Conservation (phyloP, 2,329 filamentous ascomycete species). For the Penicillium sp. region DNA sequence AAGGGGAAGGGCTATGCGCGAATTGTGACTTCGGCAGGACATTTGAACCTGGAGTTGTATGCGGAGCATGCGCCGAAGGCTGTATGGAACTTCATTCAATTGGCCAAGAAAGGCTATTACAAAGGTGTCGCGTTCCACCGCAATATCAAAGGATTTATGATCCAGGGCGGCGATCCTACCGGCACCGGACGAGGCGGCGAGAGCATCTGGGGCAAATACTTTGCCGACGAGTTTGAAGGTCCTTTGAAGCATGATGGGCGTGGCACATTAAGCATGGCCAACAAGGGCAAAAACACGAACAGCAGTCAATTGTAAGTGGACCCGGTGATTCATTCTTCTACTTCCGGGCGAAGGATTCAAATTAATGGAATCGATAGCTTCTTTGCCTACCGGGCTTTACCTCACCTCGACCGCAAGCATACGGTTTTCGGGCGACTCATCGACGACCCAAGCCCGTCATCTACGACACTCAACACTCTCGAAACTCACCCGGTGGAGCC, state of each 20-base stretch:
- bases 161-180: conserved; percentile 91
- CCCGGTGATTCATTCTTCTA: not conserved
- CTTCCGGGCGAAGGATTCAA: too few relatives aligned
- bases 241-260: conserved; percentile 75
- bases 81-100: conserved; percentile 91
- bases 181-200: conserved; percentile 86
- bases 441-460: conserved; percentile 52
- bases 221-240: conserved; percentile 87
- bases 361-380: conserved; percentile 50
- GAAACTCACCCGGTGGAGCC: conserved; percentile 70
- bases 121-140: conserved; percentile 77
- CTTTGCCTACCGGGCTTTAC: conserved; percentile 76
- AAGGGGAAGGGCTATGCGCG: conserved; percentile 87
- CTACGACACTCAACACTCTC: conserved; percentile 58
- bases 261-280: conserved; percentile 88
- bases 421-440: conserved; percentile 91
- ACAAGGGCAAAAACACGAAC: conserved; percentile 98
- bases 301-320: conserved; percentile 66
- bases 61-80: conserved; percentile 87
- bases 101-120: conserved; percentile 89
- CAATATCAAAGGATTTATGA: conserved; percentile 95
- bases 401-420: conserved; percentile 89
- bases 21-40: conserved; percentile 78
- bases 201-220: conserved; percentile 91
- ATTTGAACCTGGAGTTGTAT: conserved; percentile 81